These are phyloP conservation scores for Dalechampia spathulata DNA, from an alignment of 441 rosid species.

Conservation along the genomic window DNA sequence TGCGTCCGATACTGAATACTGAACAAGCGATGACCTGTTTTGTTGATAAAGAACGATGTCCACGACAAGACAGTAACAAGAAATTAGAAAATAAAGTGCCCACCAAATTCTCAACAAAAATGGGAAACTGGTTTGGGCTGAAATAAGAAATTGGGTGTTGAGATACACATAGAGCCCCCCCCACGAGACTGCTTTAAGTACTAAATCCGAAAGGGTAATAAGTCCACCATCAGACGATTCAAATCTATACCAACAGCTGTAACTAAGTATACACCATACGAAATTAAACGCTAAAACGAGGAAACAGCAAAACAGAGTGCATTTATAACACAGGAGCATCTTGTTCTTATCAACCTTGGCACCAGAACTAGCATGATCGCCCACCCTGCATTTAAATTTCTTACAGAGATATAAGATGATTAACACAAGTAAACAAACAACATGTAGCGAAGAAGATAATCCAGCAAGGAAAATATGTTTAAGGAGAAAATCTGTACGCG, in stretches of 20 bases:
- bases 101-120: slow-evolving; percentile 64
- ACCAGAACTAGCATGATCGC: slow-evolving; percentile 20
- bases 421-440: slow-evolving; percentile 43
- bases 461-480: slow-evolving; percentile 37
- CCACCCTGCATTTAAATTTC: slow-evolving; percentile 21
- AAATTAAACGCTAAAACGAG: slow-evolving; percentile 43
- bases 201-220: slow-evolving; percentile 50
- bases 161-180: slow-evolving; percentile 39
- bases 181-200: slow-evolving; percentile 54
- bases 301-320: slow-evolving; percentile 40
- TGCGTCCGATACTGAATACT: slow-evolving; percentile 38
- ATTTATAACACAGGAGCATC: slow-evolving; percentile 27
- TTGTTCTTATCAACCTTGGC: slow-evolving; percentile 15
- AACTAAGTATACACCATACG: slow-evolving; percentile 35
- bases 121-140: slow-evolving; percentile 31
- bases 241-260: slow-evolving; percentile 44
- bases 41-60: slow-evolving; percentile 34
- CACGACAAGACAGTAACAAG: slow-evolving; percentile 51
- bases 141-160: slow-evolving; percentile 22
- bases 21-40: slow-evolving; percentile 9
- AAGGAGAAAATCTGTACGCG: slow-evolving; percentile 32
- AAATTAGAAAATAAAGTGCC: slow-evolving; percentile 46
- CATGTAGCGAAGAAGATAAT: slow-evolving; percentile 42
- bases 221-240: slow-evolving; percentile 43
- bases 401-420: slow-evolving; percentile 34